Conservation (phyloP, 768 basidiomycete genomes). For the Dentipellis sp. region DNA sequence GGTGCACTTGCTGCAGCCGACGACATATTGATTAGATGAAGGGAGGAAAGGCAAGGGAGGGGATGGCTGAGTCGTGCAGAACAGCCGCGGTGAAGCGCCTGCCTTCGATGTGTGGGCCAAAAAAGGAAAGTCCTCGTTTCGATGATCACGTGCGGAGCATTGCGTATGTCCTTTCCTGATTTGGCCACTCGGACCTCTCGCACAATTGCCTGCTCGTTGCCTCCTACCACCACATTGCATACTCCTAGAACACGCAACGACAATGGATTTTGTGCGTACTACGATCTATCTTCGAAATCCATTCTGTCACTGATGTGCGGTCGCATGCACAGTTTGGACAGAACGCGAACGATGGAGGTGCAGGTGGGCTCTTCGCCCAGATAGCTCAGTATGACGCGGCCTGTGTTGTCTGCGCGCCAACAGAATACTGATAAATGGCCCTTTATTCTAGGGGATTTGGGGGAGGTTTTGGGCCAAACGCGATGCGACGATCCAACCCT, state of each 20-base stretch:
- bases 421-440: slow-evolving; percentile 4
- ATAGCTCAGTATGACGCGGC: slow-evolving; percentile 43
- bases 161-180: background rate
- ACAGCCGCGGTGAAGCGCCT: background rate
- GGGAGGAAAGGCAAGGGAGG: background rate
- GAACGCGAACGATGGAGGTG: slow-evolving; percentile 29
- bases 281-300: background rate
- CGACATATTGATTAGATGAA: slow-evolving; percentile 1
- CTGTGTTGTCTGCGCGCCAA: background rate
- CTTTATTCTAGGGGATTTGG: slow-evolving; percentile 38
- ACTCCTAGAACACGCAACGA: background rate
- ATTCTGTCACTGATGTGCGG: background rate
- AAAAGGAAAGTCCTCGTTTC: background rate
- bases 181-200: background rate
- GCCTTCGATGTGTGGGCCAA: background rate
- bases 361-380: slow-evolving; percentile 56
- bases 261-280: slow-evolving; percentile 30
- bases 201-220: background rate
- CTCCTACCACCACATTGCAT: background rate
- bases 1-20: slow-evolving; percentile 10
- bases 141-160: background rate
- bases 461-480: slow-evolving; percentile 35
- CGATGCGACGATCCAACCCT: slow-evolving; percentile 42
- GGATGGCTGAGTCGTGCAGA: background rate
- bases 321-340: slow-evolving; percentile 7